Evolutionary conservation across 495 filamentous ascomycete species (phyloP).

Genomic region (Xylaria sp.): DNA sequence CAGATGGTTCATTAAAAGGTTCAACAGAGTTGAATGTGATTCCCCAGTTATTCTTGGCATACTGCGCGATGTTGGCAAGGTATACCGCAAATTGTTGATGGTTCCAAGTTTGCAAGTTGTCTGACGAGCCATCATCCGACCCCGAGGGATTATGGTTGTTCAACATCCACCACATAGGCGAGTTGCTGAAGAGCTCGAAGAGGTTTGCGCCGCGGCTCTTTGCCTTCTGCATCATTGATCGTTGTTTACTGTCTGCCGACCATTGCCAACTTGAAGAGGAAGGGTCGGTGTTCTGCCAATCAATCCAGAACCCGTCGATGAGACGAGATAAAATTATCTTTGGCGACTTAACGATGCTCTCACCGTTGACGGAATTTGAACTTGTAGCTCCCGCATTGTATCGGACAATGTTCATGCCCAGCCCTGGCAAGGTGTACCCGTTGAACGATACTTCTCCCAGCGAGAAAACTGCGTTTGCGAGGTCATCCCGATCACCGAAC

Average conservation of each 20-base stretch:
- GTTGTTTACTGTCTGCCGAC: slow-evolving; percentile 42
- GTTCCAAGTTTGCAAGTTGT: slow-evolving; percentile 51
- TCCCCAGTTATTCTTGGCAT: slow-evolving; percentile 45
- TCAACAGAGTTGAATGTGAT: slow-evolving; percentile 44
- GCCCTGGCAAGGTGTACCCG: slow-evolving; percentile 39
- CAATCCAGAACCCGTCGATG: slow-evolving; percentile 47
- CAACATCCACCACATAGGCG: slow-evolving; percentile 52
- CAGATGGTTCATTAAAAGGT: slow-evolving; percentile 48
- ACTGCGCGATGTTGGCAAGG: slow-evolving; percentile 48
- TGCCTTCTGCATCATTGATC: slow-evolving; percentile 45
- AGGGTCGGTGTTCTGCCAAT: slow-evolving; percentile 39
- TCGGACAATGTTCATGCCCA: slow-evolving; percentile 50
- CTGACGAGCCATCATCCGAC: slow-evolving; percentile 35
- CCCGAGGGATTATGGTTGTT: slow-evolving; percentile 49
- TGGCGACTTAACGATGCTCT: slow-evolving; percentile 44
- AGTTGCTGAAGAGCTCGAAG: slow-evolving; percentile 51
- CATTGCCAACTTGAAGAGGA: slow-evolving; percentile 44
- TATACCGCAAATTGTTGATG: slow-evolving; percentile 45
- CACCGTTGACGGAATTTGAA: slow-evolving; percentile 43
- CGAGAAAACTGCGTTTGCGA: slow-evolving; percentile 48
- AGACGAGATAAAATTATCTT: slow-evolving; percentile 45
- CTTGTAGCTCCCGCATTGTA: slow-evolving; percentile 49
- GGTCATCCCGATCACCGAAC: slow-evolving; percentile 45
- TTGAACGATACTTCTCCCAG: slow-evolving; percentile 32
- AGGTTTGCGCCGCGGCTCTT: slow-evolving; percentile 40